These are phyloP conservation scores for Mariannaea sp. DNA, from an alignment of 2,329 filamentous ascomycete species.

Conservation along the genomic window DNA sequence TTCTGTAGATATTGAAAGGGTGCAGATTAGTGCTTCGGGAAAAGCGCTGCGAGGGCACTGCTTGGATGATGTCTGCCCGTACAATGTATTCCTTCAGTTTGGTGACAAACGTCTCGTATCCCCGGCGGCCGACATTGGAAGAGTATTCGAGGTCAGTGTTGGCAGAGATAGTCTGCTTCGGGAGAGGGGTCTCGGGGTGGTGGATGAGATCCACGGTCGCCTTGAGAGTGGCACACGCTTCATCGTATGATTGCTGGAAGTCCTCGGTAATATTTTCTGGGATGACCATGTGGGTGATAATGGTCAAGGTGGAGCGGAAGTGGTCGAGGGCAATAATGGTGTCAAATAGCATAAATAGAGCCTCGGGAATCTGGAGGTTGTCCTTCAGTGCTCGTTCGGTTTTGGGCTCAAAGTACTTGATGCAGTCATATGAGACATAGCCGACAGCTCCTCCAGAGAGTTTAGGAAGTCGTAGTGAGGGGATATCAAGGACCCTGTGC, in stretches of 20 bases:
- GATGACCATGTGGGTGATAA: constrained; percentile 87
- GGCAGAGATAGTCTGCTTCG: constrained; percentile 62
- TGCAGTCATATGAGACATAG: constrained; percentile 97
- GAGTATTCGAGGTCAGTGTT: constrained; percentile 80
- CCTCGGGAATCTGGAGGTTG: constrained; percentile 86
- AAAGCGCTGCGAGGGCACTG: constrained; percentile 92
- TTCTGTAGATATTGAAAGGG: constrained; percentile 97
- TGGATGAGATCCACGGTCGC: constrained; percentile 74
- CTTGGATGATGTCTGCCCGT: constrained; percentile 94
- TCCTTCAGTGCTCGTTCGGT: constrained; percentile 90
- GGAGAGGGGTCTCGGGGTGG: constrained; percentile 75
- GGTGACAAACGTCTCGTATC: constrained; percentile 90
- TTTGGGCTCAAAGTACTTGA: constrained; percentile 97
- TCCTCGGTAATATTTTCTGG: constrained; percentile 56
- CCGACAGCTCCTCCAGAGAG: constrained; percentile 92
- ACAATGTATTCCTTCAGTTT: constrained; percentile 88
- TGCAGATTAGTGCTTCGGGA: constrained; percentile 87
- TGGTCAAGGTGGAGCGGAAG: constrained; percentile 90
- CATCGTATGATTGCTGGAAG: constrained; percentile 53
- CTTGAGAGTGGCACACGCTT: constrained; percentile 62
- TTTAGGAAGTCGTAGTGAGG: constrained; percentile 80
- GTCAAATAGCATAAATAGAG: constrained; percentile 95
- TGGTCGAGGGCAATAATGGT: constrained; percentile 94
- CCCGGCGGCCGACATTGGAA: constrained; percentile 87
- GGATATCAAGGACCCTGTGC: constrained; percentile 80